phyloP scores from a whole-genome alignment of 306 rosid genomes.

The Rosa lucieae region DNA sequence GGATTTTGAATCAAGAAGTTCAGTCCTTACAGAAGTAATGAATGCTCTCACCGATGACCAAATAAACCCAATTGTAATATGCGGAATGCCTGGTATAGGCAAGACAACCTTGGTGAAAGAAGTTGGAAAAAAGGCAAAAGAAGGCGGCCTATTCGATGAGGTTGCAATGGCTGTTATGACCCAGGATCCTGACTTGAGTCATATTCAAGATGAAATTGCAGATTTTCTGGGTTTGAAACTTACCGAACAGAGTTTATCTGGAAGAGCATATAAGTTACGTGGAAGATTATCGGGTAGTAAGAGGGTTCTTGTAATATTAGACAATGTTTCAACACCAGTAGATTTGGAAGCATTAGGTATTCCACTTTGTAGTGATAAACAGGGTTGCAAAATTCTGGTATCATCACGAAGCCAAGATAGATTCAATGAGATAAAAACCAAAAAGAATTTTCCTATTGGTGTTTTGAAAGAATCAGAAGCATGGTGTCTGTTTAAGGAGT shows the following conservation, averaged over 20 bases:
- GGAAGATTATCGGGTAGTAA: not conserved
- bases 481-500: not conserved
- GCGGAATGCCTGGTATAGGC: not conserved
- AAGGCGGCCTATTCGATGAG: not conserved
- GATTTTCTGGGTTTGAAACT: not conserved
- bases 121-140: conserved; percentile 2
- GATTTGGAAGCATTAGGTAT: not conserved
- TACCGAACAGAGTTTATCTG: too few relatives aligned
- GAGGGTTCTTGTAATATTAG: conserved; percentile 12
- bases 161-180: not conserved
- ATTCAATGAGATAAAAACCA: not conserved
- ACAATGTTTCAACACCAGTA: not conserved
- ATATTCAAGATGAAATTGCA: not conserved
- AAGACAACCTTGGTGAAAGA: conserved; percentile 4
- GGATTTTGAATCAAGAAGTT: conserved; percentile 5
- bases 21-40: not conserved
- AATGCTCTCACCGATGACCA: not conserved
- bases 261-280: not conserved
- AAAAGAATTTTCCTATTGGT: not conserved
- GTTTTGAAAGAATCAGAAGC: not conserved
- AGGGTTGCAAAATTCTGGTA: not conserved
- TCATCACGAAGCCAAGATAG: not conserved
- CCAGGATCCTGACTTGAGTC: not conserved
- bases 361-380: not conserved
- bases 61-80: conserved; percentile 2